A percentile compares a stretch with the other conserved stretches of the same genome.
These are phyloP conservation scores for Pseudocercospora ulei DNA, from an alignment of 2,329 filamentous ascomycete genomes.

Conservation along the genomic window DNA sequence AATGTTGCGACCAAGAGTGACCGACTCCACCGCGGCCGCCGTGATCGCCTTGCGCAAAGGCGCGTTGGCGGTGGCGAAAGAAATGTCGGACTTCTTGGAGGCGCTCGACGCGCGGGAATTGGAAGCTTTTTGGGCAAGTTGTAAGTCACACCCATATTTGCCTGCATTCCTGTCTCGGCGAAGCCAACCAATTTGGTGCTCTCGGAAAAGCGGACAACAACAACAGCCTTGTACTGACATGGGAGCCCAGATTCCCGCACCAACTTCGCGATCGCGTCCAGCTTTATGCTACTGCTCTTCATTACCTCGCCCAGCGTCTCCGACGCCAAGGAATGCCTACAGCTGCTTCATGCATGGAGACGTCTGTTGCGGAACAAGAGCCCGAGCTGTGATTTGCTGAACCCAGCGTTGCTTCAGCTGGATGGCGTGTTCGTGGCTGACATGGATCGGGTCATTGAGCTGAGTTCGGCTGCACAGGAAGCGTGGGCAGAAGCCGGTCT, in stretches of 20 bases:
- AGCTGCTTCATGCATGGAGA: slow-evolving; percentile 30
- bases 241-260: slow-evolving; percentile 29
- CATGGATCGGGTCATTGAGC: slow-evolving; percentile 28
- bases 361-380: slow-evolving; percentile 31
- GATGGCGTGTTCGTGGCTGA: slow-evolving; percentile 30
- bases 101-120: slow-evolving; percentile 28
- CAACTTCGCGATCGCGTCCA: slow-evolving; percentile 33
- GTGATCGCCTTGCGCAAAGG: slow-evolving; percentile 31
- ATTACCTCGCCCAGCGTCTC: slow-evolving; percentile 27
- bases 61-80: slow-evolving; percentile 29
- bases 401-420: slow-evolving; percentile 29
- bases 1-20: slow-evolving; percentile 39
- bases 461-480: slow-evolving; percentile 29
- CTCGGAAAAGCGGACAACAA: background rate
- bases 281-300: slow-evolving; percentile 32
- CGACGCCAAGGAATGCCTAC: slow-evolving; percentile 31
- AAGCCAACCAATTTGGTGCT: background rate
- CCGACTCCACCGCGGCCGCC: slow-evolving; percentile 27
- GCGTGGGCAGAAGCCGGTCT: slow-evolving; percentile 26
- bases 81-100: slow-evolving; percentile 31
- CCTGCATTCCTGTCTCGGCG: background rate
- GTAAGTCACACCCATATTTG: slow-evolving; percentile 24
- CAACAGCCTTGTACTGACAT: background rate
- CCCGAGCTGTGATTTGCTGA: slow-evolving; percentile 33
- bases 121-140: slow-evolving; percentile 33